These are phyloP conservation scores for Diaporthe nobilis DNA, from an alignment of 2,329 filamentous ascomycete species.

Conservation along the genomic window DNA sequence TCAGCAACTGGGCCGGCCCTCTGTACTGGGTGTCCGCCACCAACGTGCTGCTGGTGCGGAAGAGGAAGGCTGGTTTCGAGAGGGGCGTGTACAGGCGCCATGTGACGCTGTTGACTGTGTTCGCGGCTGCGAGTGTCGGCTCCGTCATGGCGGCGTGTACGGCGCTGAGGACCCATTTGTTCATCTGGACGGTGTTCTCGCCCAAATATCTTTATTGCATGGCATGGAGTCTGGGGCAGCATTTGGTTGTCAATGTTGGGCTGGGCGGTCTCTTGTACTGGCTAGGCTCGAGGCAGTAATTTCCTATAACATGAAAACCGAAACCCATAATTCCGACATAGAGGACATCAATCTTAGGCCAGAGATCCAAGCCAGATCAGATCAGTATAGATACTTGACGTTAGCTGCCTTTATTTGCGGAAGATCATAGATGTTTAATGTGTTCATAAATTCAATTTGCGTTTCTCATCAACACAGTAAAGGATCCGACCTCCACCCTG, in stretches of 20 bases:
- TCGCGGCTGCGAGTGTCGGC: conserved; percentile 73
- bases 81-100: conserved; percentile 63
- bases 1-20: conserved; percentile 91
- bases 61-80: conserved; percentile 45
- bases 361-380: not conserved
- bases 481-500: conserved; percentile 4
- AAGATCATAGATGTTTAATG: not conserved
- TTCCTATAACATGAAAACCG: conserved; percentile 19
- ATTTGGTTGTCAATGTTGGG: conserved; percentile 79
- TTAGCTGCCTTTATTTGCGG: too few relatives aligned
- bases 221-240: conserved; percentile 88
- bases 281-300: conserved; percentile 55
- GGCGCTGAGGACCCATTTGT: conserved; percentile 86
- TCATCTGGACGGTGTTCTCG: conserved; percentile 99
- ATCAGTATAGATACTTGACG: not conserved
- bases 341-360: not conserved
- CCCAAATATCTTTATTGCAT: conserved; percentile 95
- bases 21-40: conserved; percentile 87
- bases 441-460: conserved; percentile 34
- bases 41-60: conserved; percentile 69
- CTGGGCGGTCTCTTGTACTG: conserved; percentile 72
- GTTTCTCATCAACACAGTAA: conserved; percentile 29
- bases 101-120: conserved; percentile 77
- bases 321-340: not conserved
- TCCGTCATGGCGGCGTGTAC: conserved; percentile 93